Conservation (phyloP, 208 protist species). For the Trypanosoma vivax region DNA sequence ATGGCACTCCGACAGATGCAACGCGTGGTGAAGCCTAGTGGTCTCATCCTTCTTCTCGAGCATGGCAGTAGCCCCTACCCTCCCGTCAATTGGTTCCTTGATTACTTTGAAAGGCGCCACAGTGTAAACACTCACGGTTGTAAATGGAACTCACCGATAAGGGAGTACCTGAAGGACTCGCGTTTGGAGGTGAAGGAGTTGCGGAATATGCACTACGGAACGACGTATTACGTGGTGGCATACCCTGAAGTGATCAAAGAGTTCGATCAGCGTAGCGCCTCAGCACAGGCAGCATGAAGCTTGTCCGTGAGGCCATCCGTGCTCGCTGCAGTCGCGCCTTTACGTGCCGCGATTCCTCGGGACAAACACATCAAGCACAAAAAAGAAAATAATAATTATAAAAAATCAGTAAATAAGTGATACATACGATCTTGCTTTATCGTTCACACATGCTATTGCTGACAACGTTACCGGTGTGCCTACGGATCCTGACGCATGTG, state of each 20-base stretch:
- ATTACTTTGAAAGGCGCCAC: slow-evolving; percentile 76
- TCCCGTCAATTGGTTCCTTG: slow-evolving; percentile 84
- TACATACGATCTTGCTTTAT: too few relatives aligned
- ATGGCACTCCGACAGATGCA: slow-evolving; percentile 88
- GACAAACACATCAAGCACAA: too few relatives aligned
- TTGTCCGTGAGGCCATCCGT: too few relatives aligned
- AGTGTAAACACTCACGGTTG: slow-evolving; percentile 83
- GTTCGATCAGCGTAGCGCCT: slow-evolving; percentile 36
- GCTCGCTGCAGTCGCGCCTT: too few relatives aligned
- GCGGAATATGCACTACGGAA: slow-evolving; percentile 88
- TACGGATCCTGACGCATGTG: too few relatives aligned
- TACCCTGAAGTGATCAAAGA: slow-evolving; percentile 77
- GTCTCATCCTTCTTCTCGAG: slow-evolving; percentile 86
- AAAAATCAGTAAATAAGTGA: too few relatives aligned
- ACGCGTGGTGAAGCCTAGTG: slow-evolving; percentile 82
- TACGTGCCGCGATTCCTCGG: too few relatives aligned
- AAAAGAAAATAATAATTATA: too few relatives aligned
- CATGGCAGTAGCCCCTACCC: slow-evolving; percentile 78
- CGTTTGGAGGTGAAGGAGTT: slow-evolving; percentile 79
- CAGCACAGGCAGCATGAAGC: slow-evolving; percentile 5
- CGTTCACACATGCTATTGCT: too few relatives aligned
- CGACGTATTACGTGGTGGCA: slow-evolving; percentile 85
- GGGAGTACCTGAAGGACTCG: slow-evolving; percentile 65
- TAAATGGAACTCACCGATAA: slow-evolving; percentile 80
- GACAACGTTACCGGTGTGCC: too few relatives aligned